Base-by-base conservation (phyloP, 2,329 filamentous ascomycete genomes). In the Cordyceps tenuipes region DNA sequence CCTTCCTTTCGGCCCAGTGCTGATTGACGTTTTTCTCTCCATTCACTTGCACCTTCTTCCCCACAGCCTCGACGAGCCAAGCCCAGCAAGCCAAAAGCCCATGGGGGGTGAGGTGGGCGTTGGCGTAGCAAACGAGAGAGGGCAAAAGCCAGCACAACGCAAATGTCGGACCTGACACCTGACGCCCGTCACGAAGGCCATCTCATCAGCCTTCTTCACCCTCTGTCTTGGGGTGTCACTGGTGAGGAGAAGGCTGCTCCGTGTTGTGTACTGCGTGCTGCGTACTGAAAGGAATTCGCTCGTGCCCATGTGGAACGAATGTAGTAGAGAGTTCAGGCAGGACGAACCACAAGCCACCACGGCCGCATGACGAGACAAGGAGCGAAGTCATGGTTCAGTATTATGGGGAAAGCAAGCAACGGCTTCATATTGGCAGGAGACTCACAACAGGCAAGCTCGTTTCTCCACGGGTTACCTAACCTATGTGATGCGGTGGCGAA, bases 1-100 rank as follows among this genome's bases (percentile, higher is more conserved):
- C 23, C 50, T 39, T 57, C 31, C 34, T 51, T 58, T 51, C 23
- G 46, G 56, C 23, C 19, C 49, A 44, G 54, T 57, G 54, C 54
- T 57, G 54, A 57, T 49, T 31, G 46, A 49, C 34, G 21, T 57
- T 49, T 3, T 7, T n/a, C 39, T 17, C 7, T 19, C 44, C 46
- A 49, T 21, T 13, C 53, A 23, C 39, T 39, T 55, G 39, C 10
- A 26, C 17, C 39, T 43, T 36, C 34, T 36, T 57, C 54, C 29
- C 43, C 43, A 48, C 54, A 57, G 44, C 54, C 34, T 29, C 29
- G 10, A 19, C 15, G 23, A 23, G 23, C 23, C 23, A 8, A 43
- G 15, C 39, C 39, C 13, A n/a, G 17, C 39, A 2, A 43, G 15
- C 34, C 34, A 8, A 49, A 34, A 47, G 46, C 23, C 23, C 36